A percentile compares a stretch with the other conserved stretches of the same genome.
phyloP scores from a whole-genome alignment of 805 yeast species.

The Lipomyces starkeyi region DNA sequence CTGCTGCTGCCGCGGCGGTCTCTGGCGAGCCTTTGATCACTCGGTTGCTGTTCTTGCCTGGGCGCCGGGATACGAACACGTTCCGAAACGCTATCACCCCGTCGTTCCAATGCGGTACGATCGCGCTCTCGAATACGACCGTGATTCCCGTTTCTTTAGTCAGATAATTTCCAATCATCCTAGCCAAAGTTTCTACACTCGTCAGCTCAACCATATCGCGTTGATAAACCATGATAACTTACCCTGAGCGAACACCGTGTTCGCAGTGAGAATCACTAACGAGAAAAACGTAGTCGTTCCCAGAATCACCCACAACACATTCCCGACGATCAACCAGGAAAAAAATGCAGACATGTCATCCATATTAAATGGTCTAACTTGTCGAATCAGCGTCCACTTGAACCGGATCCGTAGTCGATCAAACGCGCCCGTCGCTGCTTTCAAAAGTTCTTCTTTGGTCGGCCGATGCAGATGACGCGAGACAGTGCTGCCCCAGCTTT shows the following conservation, averaged over 20 bases:
- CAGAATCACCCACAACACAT: slow-evolving; percentile 73
- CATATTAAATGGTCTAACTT: slow-evolving; percentile 84
- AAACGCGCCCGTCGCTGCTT: slow-evolving; percentile 51
- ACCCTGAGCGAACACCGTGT: slow-evolving; percentile 81
- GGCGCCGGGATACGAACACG: slow-evolving; percentile 85
- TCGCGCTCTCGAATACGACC: slow-evolving; percentile 90
- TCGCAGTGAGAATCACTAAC: slow-evolving; percentile 71
- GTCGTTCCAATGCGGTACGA: slow-evolving; percentile 91
- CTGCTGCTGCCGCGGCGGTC: slow-evolving; percentile 68
- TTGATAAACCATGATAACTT: background rate
- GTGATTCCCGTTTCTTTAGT: slow-evolving; percentile 82
- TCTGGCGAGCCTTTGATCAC: slow-evolving; percentile 77
- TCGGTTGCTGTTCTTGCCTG: slow-evolving; percentile 55
- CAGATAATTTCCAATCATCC: slow-evolving; percentile 77
- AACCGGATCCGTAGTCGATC: slow-evolving; percentile 56
- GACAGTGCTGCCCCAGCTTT: slow-evolving; percentile 30
- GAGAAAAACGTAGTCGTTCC: slow-evolving; percentile 96
- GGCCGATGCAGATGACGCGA: slow-evolving; percentile 38
- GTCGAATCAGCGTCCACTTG: slow-evolving; percentile 77
- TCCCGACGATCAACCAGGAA: slow-evolving; percentile 91
- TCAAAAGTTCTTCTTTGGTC: slow-evolving; percentile 52
- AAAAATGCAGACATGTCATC: slow-evolving; percentile 91
- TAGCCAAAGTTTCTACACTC: slow-evolving; percentile 70
- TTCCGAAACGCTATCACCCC: slow-evolving; percentile 84
- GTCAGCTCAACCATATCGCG: background rate